Evolutionary conservation across 352 stramenopile genomes (phyloP).

Genomic region (Phytopythium chamaehyphon): DNA sequence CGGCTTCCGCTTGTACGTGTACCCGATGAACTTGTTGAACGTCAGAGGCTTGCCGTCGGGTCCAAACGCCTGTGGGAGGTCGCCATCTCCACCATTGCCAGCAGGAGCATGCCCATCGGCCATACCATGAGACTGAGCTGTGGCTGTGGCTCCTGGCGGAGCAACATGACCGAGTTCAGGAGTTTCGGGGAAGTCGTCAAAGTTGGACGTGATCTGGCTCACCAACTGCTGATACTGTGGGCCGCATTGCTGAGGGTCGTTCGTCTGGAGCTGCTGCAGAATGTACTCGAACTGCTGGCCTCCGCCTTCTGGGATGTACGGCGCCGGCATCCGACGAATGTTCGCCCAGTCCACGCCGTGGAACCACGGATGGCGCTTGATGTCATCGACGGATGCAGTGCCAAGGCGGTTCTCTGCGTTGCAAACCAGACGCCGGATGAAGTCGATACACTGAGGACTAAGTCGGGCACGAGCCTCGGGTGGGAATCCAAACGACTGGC

Average conservation of each 20-base stretch:
- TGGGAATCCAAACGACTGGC: constrained; percentile 81
- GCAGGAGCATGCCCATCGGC: constrained; percentile 1
- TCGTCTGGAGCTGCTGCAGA: constrained; percentile 88
- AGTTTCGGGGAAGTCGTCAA: constrained; percentile 95
- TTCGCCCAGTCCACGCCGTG: constrained; percentile 90
- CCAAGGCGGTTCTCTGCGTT: constrained; percentile 93
- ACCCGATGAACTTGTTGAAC: constrained; percentile 92
- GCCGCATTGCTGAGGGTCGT: constrained; percentile 46
- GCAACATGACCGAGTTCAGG: constrained; percentile 3
- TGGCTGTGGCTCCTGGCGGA: constrained; percentile 9
- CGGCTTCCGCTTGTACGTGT: constrained; percentile 88
- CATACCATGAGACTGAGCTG: constrained; percentile 6
- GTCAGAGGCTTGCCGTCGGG: constrained; percentile 78
- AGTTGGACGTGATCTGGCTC: constrained; percentile 93
- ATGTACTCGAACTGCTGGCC: constrained; percentile 90
- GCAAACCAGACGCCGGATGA: constrained; percentile 92
- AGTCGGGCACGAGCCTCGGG: constrained; percentile 52
- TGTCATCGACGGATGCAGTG: constrained; percentile 91
- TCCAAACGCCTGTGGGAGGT: constrained; percentile 40
- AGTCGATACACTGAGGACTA: constrained; percentile 88
- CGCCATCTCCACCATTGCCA: constrained; percentile 7
- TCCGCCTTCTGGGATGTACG: constrained; percentile 84
- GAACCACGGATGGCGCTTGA: constrained; percentile 98
- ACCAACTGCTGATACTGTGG: constrained; percentile 88
- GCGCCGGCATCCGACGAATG: constrained; percentile 78